Evolutionary conservation across 2,329 filamentous ascomycete genomes (phyloP).

Genomic region (Mycosphaerella sp.): DNA sequence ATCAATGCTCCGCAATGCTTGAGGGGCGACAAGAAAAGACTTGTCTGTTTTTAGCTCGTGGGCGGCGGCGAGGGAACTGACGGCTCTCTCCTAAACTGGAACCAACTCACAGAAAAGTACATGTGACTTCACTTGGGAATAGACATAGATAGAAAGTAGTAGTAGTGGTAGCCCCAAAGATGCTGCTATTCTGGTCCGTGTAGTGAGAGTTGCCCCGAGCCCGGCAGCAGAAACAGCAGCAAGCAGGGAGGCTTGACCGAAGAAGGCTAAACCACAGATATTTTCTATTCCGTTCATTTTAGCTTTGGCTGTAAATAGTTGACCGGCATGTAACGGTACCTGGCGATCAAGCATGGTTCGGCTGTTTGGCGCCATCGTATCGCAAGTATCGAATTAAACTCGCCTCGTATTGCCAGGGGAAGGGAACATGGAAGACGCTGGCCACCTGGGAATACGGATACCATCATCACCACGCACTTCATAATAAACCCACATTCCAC

Average conservation of each 20-base stretch:
- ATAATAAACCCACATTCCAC: background rate
- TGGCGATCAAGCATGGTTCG: background rate
- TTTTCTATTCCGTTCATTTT: background rate
- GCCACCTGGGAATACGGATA: too few relatives aligned
- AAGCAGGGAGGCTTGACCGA: background rate
- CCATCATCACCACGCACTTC: background rate
- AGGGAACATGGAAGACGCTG: background rate
- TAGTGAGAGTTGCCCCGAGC: background rate
- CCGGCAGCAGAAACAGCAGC: background rate
- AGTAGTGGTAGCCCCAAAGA: too few relatives aligned
- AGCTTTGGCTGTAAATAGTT: background rate
- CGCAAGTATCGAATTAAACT: background rate
- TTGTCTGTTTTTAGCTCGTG: too few relatives aligned
- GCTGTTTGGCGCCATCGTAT: background rate
- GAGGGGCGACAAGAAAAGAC: too few relatives aligned
- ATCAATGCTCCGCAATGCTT: too few relatives aligned
- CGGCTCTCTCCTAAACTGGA: too few relatives aligned
- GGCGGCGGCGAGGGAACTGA: too few relatives aligned
- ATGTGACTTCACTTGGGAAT: too few relatives aligned
- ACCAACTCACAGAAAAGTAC: too few relatives aligned
- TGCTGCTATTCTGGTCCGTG: background rate
- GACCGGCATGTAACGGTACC: background rate
- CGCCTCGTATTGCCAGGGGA: too few relatives aligned
- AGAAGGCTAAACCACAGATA: too few relatives aligned
- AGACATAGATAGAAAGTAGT: too few relatives aligned